phyloP scores from a whole-genome alignment of 805 yeast species.

The Zygosaccharomyces gambellarensis region DNA sequence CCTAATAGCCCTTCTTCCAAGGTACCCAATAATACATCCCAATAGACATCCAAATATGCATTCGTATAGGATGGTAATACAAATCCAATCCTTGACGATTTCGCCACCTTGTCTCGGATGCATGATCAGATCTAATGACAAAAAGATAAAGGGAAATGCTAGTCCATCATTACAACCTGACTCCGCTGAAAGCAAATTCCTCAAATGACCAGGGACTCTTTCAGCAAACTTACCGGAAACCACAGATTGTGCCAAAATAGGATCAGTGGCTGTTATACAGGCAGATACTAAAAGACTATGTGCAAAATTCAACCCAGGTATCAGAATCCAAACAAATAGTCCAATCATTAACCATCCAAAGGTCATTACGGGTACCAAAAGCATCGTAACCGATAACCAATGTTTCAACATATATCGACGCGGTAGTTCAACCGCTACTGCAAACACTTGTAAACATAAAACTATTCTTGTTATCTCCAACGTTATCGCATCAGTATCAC shows the following conservation, averaged over 20 bases:
- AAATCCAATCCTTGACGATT: constrained; percentile 76
- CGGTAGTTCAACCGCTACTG: constrained; percentile 91
- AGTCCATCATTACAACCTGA: constrained; percentile 90
- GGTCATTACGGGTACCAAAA: constrained; percentile 85
- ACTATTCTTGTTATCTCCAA: constrained; percentile 80
- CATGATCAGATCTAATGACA: constrained; percentile 64
- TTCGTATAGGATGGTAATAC: constrained; percentile 72
- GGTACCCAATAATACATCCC: constrained; percentile 68
- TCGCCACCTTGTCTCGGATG: constrained; percentile 60
- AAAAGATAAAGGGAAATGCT: constrained; percentile 86
- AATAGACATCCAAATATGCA: constrained; percentile 73
- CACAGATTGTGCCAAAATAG: constrained; percentile 90
- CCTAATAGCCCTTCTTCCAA: constrained; percentile 63
- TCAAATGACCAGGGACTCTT: constrained; percentile 88
- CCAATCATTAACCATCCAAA: constrained; percentile 84
- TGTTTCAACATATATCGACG: constrained; percentile 82
- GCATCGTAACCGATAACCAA: constrained; percentile 68
- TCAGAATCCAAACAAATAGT: constrained; percentile 68
- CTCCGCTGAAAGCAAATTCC: constrained; percentile 78
- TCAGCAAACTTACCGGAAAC: constrained; percentile 87
- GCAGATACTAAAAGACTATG: constrained; percentile 74
- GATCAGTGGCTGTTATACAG: constrained; percentile 93
- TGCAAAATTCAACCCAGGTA: constrained; percentile 67
- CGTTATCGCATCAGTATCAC: constrained; percentile 75
- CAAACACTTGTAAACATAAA: constrained; percentile 82